phyloP scores from a whole-genome alignment of 2,329 filamentous ascomycete species.

The Seiridium cupressi region DNA sequence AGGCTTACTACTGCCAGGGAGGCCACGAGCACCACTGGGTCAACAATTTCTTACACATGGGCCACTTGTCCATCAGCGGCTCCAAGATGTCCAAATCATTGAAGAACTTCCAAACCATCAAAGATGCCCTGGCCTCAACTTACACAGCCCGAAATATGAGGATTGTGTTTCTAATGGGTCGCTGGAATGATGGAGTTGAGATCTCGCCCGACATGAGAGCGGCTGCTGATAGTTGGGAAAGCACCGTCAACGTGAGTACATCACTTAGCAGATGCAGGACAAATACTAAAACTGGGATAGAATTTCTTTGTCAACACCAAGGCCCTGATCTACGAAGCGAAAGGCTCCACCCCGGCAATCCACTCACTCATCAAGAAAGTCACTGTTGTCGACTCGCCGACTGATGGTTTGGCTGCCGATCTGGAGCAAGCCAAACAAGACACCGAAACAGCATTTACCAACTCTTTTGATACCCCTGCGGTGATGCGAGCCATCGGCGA shows the following conservation, averaged over 20 bases:
- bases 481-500: conserved; percentile 78
- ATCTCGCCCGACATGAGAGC: conserved; percentile 81
- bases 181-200: conserved; percentile 89
- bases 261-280: background rate
- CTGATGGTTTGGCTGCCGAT: conserved; percentile 33
- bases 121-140: conserved; percentile 67
- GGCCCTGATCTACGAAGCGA: conserved; percentile 48
- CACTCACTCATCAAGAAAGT: conserved; percentile 32
- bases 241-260: conserved; percentile 61
- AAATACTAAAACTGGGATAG: conserved; percentile 24
- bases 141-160: conserved; percentile 80
- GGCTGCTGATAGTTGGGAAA: conserved; percentile 76
- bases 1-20: conserved; percentile 63
- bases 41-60: conserved; percentile 95
- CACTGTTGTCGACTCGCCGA: conserved; percentile 30
- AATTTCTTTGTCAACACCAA: conserved; percentile 60
- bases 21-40: conserved; percentile 73
- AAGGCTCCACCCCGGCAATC: conserved; percentile 23
- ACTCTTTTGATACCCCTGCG: conserved; percentile 83
- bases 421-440: conserved; percentile 55
- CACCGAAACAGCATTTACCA: conserved; percentile 60
- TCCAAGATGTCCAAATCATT: conserved; percentile 95
- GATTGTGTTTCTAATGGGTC: conserved; percentile 82
- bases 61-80: conserved; percentile 83
- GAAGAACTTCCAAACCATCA: conserved; percentile 94